These are phyloP conservation scores for Backusella australiensis DNA, from an alignment of 192 early-diverging fungal species.

Conservation along the genomic window DNA sequence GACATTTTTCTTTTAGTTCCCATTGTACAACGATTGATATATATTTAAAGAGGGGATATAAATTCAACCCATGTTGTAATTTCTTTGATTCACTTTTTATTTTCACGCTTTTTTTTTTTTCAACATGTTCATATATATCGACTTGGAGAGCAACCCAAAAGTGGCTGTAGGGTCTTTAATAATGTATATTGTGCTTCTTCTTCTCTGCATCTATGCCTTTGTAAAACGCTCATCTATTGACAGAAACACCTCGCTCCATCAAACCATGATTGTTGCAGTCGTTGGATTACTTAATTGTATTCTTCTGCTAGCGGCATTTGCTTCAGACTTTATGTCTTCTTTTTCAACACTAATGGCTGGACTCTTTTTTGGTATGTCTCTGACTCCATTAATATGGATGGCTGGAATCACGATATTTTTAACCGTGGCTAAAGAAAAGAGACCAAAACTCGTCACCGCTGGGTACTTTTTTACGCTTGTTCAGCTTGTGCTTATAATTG, in stretches of 20 bases:
- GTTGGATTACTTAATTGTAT: background rate
- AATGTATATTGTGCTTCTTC: background rate
- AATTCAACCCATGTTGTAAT: too few relatives aligned
- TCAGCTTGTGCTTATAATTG: background rate
- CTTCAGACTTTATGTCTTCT: background rate
- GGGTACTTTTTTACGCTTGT: background rate
- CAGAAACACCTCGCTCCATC: background rate
- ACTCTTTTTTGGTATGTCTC: background rate
- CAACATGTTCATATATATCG: background rate
- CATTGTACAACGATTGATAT: too few relatives aligned
- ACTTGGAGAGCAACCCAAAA: background rate
- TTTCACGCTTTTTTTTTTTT: background rate
- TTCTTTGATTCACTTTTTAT: background rate
- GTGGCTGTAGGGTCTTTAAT: background rate
- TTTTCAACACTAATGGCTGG: background rate
- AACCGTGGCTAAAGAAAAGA: background rate
- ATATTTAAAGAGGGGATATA: too few relatives aligned
- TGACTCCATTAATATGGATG: background rate
- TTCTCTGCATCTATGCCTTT: background rate
- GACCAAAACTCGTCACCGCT: background rate
- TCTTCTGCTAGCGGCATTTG: background rate
- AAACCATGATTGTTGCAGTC: background rate
- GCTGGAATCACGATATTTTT: background rate
- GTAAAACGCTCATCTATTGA: background rate
- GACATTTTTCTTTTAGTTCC: too few relatives aligned